phyloP scores from a whole-genome alignment of 352 stramenopile species.

The Saprolegnia diclina region DNA sequence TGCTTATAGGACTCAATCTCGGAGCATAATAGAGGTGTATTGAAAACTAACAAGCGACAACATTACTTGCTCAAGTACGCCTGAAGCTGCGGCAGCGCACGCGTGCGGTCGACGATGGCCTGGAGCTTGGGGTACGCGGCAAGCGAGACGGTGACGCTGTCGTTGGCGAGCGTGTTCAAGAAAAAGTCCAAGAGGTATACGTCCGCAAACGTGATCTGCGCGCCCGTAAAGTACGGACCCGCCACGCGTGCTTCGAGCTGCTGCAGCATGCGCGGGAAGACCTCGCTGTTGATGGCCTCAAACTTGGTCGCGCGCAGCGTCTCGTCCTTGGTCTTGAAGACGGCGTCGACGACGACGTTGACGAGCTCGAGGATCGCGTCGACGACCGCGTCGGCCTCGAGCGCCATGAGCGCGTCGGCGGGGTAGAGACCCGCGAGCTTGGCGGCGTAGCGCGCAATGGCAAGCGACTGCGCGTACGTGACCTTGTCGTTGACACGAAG shows the following conservation, averaged over 20 bases:
- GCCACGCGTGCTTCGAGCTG: slow-evolving; percentile 42
- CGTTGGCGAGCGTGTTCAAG: neutral
- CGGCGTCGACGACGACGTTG: neutral
- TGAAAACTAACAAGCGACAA: too few species aligned
- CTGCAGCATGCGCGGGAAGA: slow-evolving; percentile 34
- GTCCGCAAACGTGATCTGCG: slow-evolving; percentile 38
- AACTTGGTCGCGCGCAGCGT: slow-evolving; percentile 34
- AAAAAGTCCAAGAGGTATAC: slow-evolving; percentile 39
- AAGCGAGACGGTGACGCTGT: neutral
- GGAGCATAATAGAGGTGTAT: too few species aligned
- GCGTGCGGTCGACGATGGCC: too few species aligned
- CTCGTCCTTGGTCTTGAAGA: slow-evolving; percentile 29
- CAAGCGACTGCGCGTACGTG: slow-evolving; percentile 55
- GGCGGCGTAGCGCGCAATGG: slow-evolving; percentile 51
- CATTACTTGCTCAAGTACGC: too few species aligned
- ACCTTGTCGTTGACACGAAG: slow-evolving; percentile 44
- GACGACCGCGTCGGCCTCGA: slow-evolving; percentile 38
- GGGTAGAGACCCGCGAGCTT: slow-evolving; percentile 58
- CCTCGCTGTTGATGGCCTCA: slow-evolving; percentile 33
- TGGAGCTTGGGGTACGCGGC: neutral
- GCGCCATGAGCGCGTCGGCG: slow-evolving; percentile 39
- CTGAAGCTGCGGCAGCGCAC: too few species aligned
- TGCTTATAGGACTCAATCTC: too few species aligned
- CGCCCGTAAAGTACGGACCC: slow-evolving; percentile 48
- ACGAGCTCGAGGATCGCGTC: too few species aligned